Evolutionary conservation across 352 stramenopile species (phyloP).

Genomic region (Globisporangium iwayamae): DNA sequence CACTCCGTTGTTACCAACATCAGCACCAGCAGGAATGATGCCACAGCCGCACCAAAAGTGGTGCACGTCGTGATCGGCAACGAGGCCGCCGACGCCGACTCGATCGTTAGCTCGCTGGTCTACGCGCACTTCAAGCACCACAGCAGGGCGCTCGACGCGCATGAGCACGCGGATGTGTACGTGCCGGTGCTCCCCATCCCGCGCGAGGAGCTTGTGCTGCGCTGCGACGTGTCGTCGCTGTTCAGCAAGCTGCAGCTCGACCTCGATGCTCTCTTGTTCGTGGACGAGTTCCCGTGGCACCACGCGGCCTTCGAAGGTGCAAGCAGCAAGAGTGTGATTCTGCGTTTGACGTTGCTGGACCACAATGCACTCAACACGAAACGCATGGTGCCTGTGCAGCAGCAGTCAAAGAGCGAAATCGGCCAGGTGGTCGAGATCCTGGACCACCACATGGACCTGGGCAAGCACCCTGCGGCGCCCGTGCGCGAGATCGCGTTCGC

Average conservation of each 20-base stretch:
- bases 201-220: constrained; percentile 55
- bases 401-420: constrained; percentile 13
- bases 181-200: constrained; percentile 63
- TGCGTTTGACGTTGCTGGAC: constrained; percentile 62
- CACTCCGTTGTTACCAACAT: background rate
- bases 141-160: constrained; percentile 3
- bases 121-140: constrained; percentile 51
- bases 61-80: constrained; percentile 77
- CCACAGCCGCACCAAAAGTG: background rate
- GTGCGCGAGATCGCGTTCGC: constrained; percentile 66
- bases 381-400: constrained; percentile 25
- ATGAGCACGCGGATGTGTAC: constrained; percentile 20
- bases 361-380: constrained; percentile 74
- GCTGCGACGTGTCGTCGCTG: constrained; percentile 64
- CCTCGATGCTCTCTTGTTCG: constrained; percentile 53
- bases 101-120: constrained; percentile 73
- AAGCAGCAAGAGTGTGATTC: background rate
- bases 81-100: constrained; percentile 79
- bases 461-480: constrained; percentile 33
- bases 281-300: constrained; percentile 73
- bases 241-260: constrained; percentile 56
- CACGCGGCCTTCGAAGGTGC: constrained; percentile 15
- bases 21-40: background rate
- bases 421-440: constrained; percentile 65
- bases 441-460: constrained; percentile 74